A percentile compares a stretch with the other conserved stretches of the same genome.
Evolutionary conservation across 2,329 filamentous ascomycete species (phyloP).

Genomic region (Phoma sp.): DNA sequence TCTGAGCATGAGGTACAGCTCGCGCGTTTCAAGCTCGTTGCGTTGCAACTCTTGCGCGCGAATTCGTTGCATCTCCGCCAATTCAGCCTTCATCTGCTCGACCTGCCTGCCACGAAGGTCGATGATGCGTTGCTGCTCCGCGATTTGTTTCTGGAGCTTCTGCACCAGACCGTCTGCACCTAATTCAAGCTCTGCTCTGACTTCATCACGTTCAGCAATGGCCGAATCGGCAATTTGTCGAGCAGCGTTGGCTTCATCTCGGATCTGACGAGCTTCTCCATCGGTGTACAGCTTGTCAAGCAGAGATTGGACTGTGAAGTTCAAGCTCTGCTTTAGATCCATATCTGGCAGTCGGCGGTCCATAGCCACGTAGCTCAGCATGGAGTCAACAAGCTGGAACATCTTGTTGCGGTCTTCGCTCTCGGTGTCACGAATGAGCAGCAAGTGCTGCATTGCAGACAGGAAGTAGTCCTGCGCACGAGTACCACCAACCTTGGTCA

Average conservation of each 20-base stretch:
- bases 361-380: conserved; percentile 99
- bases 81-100: conserved; percentile 85
- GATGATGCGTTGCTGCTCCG: conserved; percentile 89
- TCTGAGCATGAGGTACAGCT: conserved; percentile 96
- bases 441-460: conserved; percentile 90
- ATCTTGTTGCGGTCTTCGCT: conserved; percentile 90
- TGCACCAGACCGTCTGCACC: conserved; percentile 92
- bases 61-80: conserved; percentile 83
- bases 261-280: conserved; percentile 87
- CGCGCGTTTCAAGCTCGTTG: conserved; percentile 93
- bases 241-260: conserved; percentile 88
- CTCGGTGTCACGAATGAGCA: conserved; percentile 89
- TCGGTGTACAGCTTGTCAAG: conserved; percentile 97
- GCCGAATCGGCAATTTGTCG: conserved; percentile 94
- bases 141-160: conserved; percentile 91
- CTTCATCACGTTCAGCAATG: conserved; percentile 94
- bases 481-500: conserved; percentile 79
- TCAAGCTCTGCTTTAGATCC: conserved; percentile 96
- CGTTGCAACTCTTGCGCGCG: conserved; percentile 90
- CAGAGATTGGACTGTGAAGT: conserved; percentile 94
- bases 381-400: conserved; percentile 98
- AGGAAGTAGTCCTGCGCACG: conserved; percentile 94
- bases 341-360: conserved; percentile 93
- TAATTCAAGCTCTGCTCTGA: conserved; percentile 84
- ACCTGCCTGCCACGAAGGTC: conserved; percentile 86